phyloP scores from a whole-genome alignment of 306 rosid genomes.

The Cajanus cajan region DNA sequence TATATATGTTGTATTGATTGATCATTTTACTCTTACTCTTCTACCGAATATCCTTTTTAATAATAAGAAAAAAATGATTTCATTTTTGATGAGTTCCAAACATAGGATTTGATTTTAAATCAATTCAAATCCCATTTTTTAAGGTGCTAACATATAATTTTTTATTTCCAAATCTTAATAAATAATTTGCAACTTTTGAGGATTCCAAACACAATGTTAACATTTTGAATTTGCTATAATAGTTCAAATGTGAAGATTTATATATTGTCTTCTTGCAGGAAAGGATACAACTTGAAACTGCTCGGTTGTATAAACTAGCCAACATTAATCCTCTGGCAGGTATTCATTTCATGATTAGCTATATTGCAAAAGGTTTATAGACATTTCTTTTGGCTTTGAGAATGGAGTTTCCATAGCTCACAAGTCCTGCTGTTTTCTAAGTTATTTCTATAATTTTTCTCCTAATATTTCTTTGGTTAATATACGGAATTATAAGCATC shows the following conservation, averaged over 20 bases:
- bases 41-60: background rate
- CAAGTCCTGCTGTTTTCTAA: background rate
- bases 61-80: background rate
- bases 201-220: slow-evolving; percentile 9
- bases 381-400: background rate
- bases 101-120: slow-evolving; percentile 2
- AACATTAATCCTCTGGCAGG: slow-evolving; percentile 98
- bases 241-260: slow-evolving; percentile 24
- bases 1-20: background rate
- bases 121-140: background rate
- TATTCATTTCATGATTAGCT: slow-evolving; percentile 28
- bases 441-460: background rate
- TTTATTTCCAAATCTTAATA: background rate
- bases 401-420: background rate
- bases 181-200: background rate
- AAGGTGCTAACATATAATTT: background rate
- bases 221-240: background rate
- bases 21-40: slow-evolving; percentile 7
- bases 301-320: slow-evolving; percentile 85
- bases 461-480: background rate
- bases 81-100: background rate
- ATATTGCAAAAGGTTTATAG: slow-evolving; percentile 1
- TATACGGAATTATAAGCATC: slow-evolving; percentile 2
- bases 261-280: slow-evolving; percentile 60
- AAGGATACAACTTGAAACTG: slow-evolving; percentile 91